Conservation (phyloP, 257 asterid species). For the Solanum appendiculatum region DNA sequence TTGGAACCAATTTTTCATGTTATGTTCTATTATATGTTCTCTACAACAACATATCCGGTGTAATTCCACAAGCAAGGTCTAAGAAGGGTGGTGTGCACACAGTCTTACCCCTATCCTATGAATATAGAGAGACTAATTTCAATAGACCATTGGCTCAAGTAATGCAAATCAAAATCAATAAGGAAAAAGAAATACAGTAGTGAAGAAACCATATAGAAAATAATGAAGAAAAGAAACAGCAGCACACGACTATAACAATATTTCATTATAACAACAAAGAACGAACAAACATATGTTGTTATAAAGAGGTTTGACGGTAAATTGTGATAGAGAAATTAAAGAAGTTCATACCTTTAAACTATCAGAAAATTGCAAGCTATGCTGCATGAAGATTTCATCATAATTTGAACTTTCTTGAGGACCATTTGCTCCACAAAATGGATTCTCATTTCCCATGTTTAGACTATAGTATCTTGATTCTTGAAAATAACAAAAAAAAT, state of each 20-base stretch:
- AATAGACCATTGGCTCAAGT: not conserved
- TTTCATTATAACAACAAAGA: not conserved
- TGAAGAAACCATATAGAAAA: not conserved
- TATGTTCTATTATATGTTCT: not conserved
- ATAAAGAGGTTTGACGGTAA: not conserved
- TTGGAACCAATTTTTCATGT: not conserved
- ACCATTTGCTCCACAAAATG: conserved; percentile 7
- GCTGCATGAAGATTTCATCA: conserved; percentile 62
- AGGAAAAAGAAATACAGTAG: not conserved
- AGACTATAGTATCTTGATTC: not conserved
- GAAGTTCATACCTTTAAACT: conserved; percentile 43
- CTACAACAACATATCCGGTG: not conserved
- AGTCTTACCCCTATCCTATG: not conserved
- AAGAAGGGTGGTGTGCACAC: not conserved
- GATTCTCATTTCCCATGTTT: conserved; percentile 10
- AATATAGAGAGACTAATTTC: not conserved
- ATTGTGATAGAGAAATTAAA: not conserved
- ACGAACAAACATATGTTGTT: not conserved
- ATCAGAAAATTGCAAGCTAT: conserved; percentile 52
- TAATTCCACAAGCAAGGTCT: not conserved
- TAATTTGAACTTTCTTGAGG: conserved; percentile 33
- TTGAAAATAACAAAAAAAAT: not conserved
- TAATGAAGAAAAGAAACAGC: not conserved
- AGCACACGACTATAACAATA: not conserved
- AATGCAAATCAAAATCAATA: not conserved